phyloP scores from a whole-genome alignment of 2,329 filamentous ascomycete species.

The Calycina herbarum region DNA sequence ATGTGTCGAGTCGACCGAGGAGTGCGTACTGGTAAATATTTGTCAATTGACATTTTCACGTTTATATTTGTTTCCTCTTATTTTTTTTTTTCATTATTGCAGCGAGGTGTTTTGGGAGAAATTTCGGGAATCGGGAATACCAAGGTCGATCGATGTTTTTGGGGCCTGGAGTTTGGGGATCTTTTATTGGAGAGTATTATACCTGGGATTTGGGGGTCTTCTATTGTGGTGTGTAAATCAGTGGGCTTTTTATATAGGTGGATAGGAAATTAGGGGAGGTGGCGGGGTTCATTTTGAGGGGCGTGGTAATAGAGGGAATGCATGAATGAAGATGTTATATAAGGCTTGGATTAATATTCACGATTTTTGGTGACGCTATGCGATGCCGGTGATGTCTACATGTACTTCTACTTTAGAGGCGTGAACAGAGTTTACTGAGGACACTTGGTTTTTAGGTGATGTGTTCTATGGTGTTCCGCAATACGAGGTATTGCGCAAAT shows the following conservation, averaged over 20 bases:
- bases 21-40: conserved; percentile 26
- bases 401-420: too few species aligned
- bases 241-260: neutral
- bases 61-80: neutral
- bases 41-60: neutral
- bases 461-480: too few species aligned
- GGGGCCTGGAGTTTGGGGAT: neutral
- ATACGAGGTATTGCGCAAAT: too few species aligned
- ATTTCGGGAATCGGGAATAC: neutral
- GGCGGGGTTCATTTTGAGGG: too few species aligned
- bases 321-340: too few species aligned
- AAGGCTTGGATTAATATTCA: too few species aligned
- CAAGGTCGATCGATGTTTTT: neutral
- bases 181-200: neutral
- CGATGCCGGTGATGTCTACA: too few species aligned
- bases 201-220: neutral
- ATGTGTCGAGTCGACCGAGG: conserved; percentile 20
- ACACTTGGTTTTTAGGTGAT: too few species aligned
- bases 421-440: too few species aligned
- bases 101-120: conserved; percentile 11
- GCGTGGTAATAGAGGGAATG: too few species aligned
- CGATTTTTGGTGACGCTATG: too few species aligned
- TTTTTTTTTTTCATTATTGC: neutral
- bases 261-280: too few species aligned
- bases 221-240: neutral